Conservation (phyloP, 1,139 yeast genomes). For the Yamadazyma oceani region DNA sequence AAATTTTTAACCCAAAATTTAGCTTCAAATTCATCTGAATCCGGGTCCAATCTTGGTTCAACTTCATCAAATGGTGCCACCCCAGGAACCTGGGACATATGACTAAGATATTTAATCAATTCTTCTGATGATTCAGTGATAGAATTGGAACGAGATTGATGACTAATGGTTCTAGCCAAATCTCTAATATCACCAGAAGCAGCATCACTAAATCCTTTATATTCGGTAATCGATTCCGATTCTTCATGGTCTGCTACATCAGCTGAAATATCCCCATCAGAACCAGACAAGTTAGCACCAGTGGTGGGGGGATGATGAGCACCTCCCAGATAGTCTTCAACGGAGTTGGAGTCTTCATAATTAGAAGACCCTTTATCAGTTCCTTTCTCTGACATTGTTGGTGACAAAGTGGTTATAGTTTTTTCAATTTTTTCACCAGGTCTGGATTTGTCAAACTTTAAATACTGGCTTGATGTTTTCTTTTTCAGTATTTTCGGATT, state of each 20-base stretch:
- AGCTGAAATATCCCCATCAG: neutral
- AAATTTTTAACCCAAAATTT: conserved; percentile 74
- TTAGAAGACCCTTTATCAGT: conserved; percentile 9
- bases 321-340: conserved; percentile 12
- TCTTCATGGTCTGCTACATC: conserved; percentile 4
- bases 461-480: too few relatives aligned
- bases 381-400: conserved; percentile 1
- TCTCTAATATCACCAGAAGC: conserved; percentile 16
- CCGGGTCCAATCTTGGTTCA: conserved; percentile 28
- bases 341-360: conserved; percentile 12
- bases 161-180: conserved; percentile 51
- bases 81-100: conserved; percentile 58
- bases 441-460: too few relatives aligned
- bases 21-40: conserved; percentile 56
- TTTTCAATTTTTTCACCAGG: too few relatives aligned
- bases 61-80: conserved; percentile 30
- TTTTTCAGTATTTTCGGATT: too few relatives aligned
- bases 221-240: conserved; percentile 24
- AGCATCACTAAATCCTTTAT: conserved; percentile 29
- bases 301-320: too few relatives aligned
- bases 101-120: conserved; percentile 51
- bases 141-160: conserved; percentile 20
- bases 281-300: neutral
- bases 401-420: too few relatives aligned
- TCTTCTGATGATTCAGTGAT: conserved; percentile 35